Evolutionary conservation across 176 grass and related monocot genomes (phyloP).

Genomic region (Avena sativa): DNA sequence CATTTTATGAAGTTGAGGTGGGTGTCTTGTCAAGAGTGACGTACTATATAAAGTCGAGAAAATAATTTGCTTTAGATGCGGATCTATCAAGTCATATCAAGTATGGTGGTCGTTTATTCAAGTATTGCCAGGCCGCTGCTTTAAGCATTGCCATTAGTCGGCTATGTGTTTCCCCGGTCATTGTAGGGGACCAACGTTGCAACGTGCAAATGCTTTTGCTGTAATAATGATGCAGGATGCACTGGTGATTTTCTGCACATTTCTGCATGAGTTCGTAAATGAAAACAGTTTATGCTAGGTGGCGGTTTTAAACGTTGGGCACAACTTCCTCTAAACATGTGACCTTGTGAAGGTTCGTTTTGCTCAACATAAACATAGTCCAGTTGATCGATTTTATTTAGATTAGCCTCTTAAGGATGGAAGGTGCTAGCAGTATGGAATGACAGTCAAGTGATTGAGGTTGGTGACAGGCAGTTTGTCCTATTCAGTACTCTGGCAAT

Average conservation of each 20-base stretch:
- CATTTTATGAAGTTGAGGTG: slow-evolving; percentile 20
- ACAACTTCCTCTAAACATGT: not conserved
- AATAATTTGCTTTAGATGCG: slow-evolving; percentile 13
- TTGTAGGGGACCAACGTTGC: slow-evolving; percentile 12
- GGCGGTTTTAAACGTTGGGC: slow-evolving; percentile 1
- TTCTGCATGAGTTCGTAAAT: not conserved
- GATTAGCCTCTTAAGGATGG: not conserved
- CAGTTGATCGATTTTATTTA: not conserved
- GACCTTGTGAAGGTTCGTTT: not conserved
- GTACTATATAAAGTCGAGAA: not conserved
- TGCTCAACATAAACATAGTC: not conserved
- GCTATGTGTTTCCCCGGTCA: not conserved
- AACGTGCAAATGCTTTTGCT: not conserved
- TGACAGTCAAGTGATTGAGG: not conserved
- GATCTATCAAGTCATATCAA: slow-evolving; percentile 37
- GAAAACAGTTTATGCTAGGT: not conserved
- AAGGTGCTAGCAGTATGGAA: not conserved
- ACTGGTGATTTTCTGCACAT: not conserved
- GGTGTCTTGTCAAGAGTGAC: not conserved
- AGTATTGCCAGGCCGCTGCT: slow-evolving; percentile 11
- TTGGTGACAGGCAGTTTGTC: slow-evolving; percentile 14
- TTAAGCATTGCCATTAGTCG: slow-evolving; percentile 32
- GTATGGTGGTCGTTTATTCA: not conserved
- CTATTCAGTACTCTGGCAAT: not conserved
- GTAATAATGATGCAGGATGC: slow-evolving; percentile 23